These are phyloP conservation scores for Strobilomyces dryophilus DNA, from an alignment of 768 basidiomycete genomes.

Conservation along the genomic window DNA sequence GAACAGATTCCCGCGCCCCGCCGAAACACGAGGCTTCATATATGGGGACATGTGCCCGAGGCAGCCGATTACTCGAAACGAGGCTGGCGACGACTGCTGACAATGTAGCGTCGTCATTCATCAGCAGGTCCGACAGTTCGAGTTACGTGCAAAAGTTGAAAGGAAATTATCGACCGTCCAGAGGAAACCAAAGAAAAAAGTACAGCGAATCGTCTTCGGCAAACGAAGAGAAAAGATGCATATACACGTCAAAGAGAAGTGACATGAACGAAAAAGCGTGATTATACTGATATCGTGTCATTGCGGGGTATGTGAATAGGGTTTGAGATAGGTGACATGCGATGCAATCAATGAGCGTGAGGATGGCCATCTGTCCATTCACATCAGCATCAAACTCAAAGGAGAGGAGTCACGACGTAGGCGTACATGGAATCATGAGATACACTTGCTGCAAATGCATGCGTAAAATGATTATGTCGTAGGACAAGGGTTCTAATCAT, in stretches of 20 bases:
- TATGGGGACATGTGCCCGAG: not conserved
- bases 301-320: conserved; percentile 25
- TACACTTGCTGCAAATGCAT: conserved; percentile 28
- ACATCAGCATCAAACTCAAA: not conserved
- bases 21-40: not conserved
- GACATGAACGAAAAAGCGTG: conserved; percentile 23
- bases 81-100: not conserved
- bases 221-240: conserved; percentile 1
- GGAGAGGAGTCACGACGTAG: not conserved
- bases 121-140: conserved; percentile 2
- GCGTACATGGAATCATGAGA: conserved; percentile 25
- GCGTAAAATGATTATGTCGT: conserved; percentile 26
- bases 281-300: conserved; percentile 24
- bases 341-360: conserved; percentile 21
- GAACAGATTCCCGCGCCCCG: not conserved
- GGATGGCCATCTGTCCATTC: conserved; percentile 23
- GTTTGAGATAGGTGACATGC: conserved; percentile 21
- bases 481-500: conserved; percentile 20
- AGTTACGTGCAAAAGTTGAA: conserved; percentile 3
- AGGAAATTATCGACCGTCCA: conserved; percentile 6
- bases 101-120: not conserved
- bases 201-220: conserved; percentile 6
- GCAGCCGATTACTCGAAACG: not conserved
- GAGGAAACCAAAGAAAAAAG: not conserved
- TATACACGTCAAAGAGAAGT: conserved; percentile 15